These are phyloP conservation scores for Curvularia verruculosa DNA, from an alignment of 2,329 filamentous ascomycete genomes.

Conservation along the genomic window DNA sequence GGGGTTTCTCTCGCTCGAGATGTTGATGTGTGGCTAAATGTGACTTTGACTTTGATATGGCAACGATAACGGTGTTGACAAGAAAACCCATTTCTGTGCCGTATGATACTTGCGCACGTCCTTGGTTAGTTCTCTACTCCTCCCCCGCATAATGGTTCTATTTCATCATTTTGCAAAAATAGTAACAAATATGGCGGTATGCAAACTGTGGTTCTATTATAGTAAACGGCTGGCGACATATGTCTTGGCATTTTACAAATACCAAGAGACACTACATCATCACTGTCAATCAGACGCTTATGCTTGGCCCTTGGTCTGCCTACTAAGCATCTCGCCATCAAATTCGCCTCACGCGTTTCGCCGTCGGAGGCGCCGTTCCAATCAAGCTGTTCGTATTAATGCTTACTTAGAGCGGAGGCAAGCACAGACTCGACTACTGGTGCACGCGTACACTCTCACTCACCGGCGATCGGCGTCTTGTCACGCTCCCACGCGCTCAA, in stretches of 20 bases:
- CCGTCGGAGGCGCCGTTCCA: background rate
- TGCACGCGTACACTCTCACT: background rate
- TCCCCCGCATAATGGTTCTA: background rate
- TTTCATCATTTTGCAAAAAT: background rate
- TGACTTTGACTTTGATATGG: too few species aligned
- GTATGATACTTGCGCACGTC: background rate
- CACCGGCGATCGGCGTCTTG: background rate
- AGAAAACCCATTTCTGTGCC: background rate
- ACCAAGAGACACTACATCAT: background rate
- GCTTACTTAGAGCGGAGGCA: background rate
- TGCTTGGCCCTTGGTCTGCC: background rate
- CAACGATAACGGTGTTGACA: too few species aligned
- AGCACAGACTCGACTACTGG: background rate
- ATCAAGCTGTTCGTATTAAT: background rate
- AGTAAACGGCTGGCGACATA: background rate
- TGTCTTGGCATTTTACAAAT: background rate
- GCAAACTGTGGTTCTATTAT: background rate
- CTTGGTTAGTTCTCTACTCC: too few species aligned
- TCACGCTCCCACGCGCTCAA: background rate
- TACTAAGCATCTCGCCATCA: background rate
- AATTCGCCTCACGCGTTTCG: background rate
- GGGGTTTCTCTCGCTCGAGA: too few species aligned
- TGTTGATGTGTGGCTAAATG: too few species aligned
- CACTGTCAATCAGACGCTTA: background rate
- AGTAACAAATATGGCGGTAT: background rate